A percentile compares a stretch with the other conserved stretches of the same genome.
Evolutionary conservation across 2,329 filamentous ascomycete genomes (phyloP).

Genomic region (Paecilomyces niveus): DNA sequence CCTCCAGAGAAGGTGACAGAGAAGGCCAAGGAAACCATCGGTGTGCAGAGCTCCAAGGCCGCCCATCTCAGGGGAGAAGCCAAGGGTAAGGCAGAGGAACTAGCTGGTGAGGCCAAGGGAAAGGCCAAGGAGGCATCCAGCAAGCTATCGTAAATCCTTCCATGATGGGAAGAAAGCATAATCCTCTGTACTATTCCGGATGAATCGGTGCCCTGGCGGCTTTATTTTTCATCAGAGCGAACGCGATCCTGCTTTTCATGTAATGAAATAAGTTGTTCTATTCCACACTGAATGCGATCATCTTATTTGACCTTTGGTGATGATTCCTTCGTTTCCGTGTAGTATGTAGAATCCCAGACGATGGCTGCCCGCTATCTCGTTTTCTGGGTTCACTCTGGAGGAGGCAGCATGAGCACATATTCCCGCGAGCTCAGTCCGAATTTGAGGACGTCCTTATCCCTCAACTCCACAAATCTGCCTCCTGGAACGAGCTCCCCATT

Average conservation of each 20-base stretch:
- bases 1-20: slow-evolving; percentile 44
- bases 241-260: neutral
- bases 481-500: slow-evolving; percentile 68
- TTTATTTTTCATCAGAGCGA: neutral
- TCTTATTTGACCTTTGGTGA: neutral
- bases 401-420: slow-evolving; percentile 85
- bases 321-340: neutral
- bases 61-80: slow-evolving; percentile 30
- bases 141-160: neutral
- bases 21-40: slow-evolving; percentile 36
- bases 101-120: slow-evolving; percentile 21
- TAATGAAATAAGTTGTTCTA: slow-evolving; percentile 1
- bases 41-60: slow-evolving; percentile 37
- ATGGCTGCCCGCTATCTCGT: neutral
- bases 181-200: neutral
- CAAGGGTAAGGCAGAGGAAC: slow-evolving; percentile 20
- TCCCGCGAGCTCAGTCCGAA: slow-evolving; percentile 86
- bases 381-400: slow-evolving; percentile 12
- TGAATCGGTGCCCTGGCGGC: slow-evolving; percentile 5
- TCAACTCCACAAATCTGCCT: slow-evolving; percentile 76
- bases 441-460: slow-evolving; percentile 79
- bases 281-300: neutral
- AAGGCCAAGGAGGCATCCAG: slow-evolving; percentile 23
- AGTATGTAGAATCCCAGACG: neutral
- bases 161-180: slow-evolving; percentile 7